Evolutionary conservation across 139 green algal genomes (phyloP).

Genomic region (Auxenochlorella pyrenoidosa): DNA sequence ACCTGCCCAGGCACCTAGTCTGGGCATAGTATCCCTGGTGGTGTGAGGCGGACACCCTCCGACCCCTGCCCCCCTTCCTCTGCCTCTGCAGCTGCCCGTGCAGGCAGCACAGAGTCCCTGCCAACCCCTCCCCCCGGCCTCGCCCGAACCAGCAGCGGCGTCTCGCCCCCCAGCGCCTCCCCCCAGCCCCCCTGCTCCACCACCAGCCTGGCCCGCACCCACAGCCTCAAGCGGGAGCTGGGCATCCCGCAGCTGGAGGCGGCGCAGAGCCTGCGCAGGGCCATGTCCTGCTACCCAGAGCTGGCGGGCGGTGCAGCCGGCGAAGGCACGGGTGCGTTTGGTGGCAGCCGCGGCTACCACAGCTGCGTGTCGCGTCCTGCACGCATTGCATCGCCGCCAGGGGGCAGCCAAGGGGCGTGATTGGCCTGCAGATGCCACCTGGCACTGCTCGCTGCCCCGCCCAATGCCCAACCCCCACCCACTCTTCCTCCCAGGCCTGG

Average conservation of each 20-base stretch:
- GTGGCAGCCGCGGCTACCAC: no score
- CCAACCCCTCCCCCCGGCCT: background rate
- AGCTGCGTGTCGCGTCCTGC: no score
- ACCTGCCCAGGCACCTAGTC: no score
- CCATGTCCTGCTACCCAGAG: conserved; percentile 49
- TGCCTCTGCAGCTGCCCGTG: background rate
- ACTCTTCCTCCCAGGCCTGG: background rate
- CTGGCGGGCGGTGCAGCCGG: background rate
- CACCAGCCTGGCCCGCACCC: background rate
- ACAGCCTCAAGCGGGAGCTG: conserved; percentile 20
- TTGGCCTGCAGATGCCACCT: no score
- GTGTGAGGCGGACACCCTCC: no score
- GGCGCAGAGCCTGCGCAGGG: conserved; percentile 25
- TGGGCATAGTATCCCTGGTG: no score
- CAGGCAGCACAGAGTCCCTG: background rate
- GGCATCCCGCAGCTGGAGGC: conserved; percentile 21
- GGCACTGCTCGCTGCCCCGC: background rate
- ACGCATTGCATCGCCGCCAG: no score
- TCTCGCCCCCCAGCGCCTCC: background rate
- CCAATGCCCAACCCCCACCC: background rate
- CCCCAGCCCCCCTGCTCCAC: background rate
- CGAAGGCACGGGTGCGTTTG: background rate
- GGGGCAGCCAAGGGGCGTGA: no score
- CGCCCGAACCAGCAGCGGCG: conserved; percentile 2
- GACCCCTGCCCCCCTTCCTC: background rate